A percentile compares a stretch with the other conserved stretches of the same genome.
These are phyloP conservation scores for Vicia faba DNA, from an alignment of 306 rosid genomes.

Conservation along the genomic window DNA sequence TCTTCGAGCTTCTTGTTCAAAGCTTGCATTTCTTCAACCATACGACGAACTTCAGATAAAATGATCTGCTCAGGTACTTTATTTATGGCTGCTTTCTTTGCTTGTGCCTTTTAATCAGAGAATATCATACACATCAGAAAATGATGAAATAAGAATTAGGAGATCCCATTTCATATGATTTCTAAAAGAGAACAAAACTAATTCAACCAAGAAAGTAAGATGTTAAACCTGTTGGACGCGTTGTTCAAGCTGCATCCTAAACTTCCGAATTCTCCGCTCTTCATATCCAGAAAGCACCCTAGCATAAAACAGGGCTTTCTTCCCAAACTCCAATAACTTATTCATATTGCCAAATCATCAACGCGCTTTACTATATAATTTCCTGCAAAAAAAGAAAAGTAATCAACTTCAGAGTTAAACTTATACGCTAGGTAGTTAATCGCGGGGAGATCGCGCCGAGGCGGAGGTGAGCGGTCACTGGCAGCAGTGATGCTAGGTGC, in stretches of 20 bases:
- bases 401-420: constrained; percentile 16
- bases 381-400: constrained; percentile 36
- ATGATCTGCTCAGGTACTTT: constrained; percentile 84
- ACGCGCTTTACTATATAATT: constrained; percentile 27
- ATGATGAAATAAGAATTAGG: constrained; percentile 28
- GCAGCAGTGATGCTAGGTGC: too few relatives aligned
- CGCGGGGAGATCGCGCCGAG: too few relatives aligned
- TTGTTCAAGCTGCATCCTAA: constrained; percentile 64
- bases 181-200: background rate
- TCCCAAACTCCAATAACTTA: constrained; percentile 56
- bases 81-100: constrained; percentile 68
- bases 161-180: background rate
- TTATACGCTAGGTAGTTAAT: too few relatives aligned
- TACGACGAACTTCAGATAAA: constrained; percentile 78
- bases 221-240: constrained; percentile 42
- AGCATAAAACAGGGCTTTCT: constrained; percentile 68
- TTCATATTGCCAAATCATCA: constrained; percentile 44
- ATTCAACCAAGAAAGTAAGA: constrained; percentile 18
- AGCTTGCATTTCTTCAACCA: constrained; percentile 89
- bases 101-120: constrained; percentile 57
- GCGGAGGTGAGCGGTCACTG: too few relatives aligned
- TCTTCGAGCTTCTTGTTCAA: constrained; percentile 83
- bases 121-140: constrained; percentile 37
- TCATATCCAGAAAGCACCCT: constrained; percentile 88
- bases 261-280: constrained; percentile 74